phyloP scores from a whole-genome alignment of 805 yeast genomes.

The Candida silvatica region DNA sequence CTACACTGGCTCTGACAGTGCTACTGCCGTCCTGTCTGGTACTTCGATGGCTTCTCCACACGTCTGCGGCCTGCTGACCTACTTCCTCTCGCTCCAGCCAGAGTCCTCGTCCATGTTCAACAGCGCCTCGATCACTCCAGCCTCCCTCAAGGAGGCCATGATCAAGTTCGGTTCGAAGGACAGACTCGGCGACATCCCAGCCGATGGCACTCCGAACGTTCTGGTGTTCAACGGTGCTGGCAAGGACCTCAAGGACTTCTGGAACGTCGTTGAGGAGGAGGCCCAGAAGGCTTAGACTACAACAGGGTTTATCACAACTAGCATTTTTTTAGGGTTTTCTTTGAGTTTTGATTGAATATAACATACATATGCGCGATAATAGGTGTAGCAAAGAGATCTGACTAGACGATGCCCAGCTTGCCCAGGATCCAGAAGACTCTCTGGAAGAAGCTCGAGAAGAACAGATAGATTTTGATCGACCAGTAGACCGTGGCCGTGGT shows the following conservation, averaged over 20 bases:
- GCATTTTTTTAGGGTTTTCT: constrained; percentile 1
- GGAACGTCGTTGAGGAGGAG: constrained; percentile 28
- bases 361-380: too few species aligned
- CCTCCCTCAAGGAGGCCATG: constrained; percentile 68
- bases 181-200: constrained; percentile 53
- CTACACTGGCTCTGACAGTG: constrained; percentile 66
- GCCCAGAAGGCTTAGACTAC: background rate
- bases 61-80: constrained; percentile 84
- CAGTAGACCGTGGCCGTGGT: background rate
- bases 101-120: constrained; percentile 57
- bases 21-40: constrained; percentile 83
- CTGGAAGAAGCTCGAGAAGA: background rate
- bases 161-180: constrained; percentile 59
- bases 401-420: background rate
- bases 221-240: constrained; percentile 82
- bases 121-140: constrained; percentile 54
- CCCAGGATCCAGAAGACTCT: constrained; percentile 2
- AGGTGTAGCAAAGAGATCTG: too few species aligned
- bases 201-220: constrained; percentile 61
- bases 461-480: constrained; percentile 1
- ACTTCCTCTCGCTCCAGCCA: constrained; percentile 83
- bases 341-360: background rate
- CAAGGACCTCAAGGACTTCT: constrained; percentile 56
- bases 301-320: constrained; percentile 1
- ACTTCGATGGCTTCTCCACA: constrained; percentile 99